A percentile compares a stretch with the other conserved stretches of the same genome.
phyloP scores from a whole-genome alignment of 2,329 filamentous ascomycete species.

The Pseudogymnoascus sp. region DNA sequence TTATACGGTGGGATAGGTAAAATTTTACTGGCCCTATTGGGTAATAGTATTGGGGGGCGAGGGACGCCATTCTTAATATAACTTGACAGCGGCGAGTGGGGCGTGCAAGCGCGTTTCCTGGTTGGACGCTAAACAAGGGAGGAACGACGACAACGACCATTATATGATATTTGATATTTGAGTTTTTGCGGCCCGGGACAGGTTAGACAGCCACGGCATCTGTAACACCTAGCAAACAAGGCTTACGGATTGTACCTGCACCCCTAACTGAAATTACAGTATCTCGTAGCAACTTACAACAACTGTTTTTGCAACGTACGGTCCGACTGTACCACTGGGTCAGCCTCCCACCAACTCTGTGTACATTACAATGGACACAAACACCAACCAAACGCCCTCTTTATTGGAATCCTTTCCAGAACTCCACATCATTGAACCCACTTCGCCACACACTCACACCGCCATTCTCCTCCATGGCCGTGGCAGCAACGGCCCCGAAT shows the following conservation, averaged over 20 bases:
- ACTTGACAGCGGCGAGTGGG: not conserved
- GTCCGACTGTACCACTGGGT: not conserved
- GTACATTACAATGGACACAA: not conserved
- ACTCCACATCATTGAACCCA: conserved; percentile 19
- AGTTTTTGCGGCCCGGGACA: too few relatives aligned
- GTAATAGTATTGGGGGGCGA: not conserved
- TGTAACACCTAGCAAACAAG: too few relatives aligned
- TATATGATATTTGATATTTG: too few relatives aligned
- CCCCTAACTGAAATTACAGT: not conserved
- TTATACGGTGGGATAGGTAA: not conserved
- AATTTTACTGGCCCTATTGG: not conserved
- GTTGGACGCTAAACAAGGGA: not conserved
- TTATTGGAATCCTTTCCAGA: not conserved
- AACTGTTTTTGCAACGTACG: not conserved
- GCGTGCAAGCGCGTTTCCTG: not conserved
- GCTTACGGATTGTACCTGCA: too few relatives aligned
- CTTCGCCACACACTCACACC: conserved; percentile 29
- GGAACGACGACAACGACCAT: too few relatives aligned
- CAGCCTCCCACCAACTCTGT: not conserved
- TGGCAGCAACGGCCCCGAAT: conserved; percentile 29
- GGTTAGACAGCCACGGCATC: too few relatives aligned
- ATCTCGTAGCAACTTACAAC: not conserved
- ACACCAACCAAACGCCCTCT: not conserved
- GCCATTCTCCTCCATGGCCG: conserved; percentile 37
- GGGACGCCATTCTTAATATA: not conserved